A percentile compares a stretch with the other conserved stretches of the same genome.
phyloP scores from a whole-genome alignment of 805 yeast species.

The Wickerhamiella domercqiae region DNA sequence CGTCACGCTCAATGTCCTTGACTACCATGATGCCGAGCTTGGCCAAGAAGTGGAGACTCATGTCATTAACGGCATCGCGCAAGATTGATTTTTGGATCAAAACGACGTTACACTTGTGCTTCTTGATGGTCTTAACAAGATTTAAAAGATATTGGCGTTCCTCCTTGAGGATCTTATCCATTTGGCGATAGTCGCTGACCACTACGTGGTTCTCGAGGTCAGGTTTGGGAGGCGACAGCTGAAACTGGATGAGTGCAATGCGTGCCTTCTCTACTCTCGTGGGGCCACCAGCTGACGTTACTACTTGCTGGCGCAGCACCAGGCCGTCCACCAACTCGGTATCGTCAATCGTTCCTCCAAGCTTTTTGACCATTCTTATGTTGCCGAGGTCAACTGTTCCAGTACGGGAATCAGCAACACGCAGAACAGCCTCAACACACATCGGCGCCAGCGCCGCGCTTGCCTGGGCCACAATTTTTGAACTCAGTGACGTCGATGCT shows the following conservation, averaged over 20 bases:
- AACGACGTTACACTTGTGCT: conserved; percentile 88
- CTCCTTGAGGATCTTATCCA: conserved; percentile 96
- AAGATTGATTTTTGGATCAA: conserved; percentile 84
- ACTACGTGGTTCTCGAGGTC: conserved; percentile 96
- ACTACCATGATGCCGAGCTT: conserved; percentile 88
- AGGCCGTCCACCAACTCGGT: conserved; percentile 80
- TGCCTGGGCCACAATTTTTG: conserved; percentile 91
- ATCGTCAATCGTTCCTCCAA: conserved; percentile 96
- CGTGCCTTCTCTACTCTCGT: conserved; percentile 84
- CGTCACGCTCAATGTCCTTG: conserved; percentile 92
- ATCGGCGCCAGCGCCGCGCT: conserved; percentile 76
- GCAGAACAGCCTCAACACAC: conserved; percentile 84
- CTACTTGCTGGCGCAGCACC: conserved; percentile 77
- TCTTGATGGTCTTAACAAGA: conserved; percentile 90
- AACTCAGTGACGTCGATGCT: conserved; percentile 83
- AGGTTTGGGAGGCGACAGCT: conserved; percentile 90
- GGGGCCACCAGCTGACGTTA: conserved; percentile 90
- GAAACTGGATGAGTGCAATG: conserved; percentile 84
- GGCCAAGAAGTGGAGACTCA: conserved; percentile 86
- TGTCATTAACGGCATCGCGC: conserved; percentile 87
- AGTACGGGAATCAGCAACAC: conserved; percentile 47
- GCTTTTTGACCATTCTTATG: conserved; percentile 79
- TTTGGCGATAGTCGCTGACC: conserved; percentile 94
- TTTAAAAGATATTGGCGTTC: conserved; percentile 91
- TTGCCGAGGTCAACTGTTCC: conserved; percentile 71